Evolutionary conservation across 805 yeast species (phyloP), one percentile per base, ranked within the genome.

Genomic region (Kazachstania taianensis): DNA sequence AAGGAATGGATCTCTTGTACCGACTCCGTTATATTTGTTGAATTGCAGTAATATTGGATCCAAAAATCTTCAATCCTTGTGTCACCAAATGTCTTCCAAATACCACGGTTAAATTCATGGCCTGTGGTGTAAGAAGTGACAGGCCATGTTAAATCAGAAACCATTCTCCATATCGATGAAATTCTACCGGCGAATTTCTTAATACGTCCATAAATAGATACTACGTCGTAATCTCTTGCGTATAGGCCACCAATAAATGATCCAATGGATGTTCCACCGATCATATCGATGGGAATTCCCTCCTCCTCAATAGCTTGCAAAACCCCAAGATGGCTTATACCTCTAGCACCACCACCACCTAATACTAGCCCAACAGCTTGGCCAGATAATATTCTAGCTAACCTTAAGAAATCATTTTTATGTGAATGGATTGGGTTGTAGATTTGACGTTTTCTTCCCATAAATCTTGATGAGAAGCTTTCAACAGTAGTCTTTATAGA

Each of bases 261-360:
- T 0, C 98, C 98, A 36, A 89, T 89, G 0, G 96, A 87, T 0
- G 98, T 89, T 2, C 98, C 98, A 1, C 98, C 98, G 34, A 89
- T 73, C 41, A 87, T 65, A 59, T 89, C 98, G 25, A 92, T 78
- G 0, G 98, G 98, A 10, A 89, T 81, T 0, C 96, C 96, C 37
- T 77, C 75, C 43, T 83, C 94, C 55, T 89, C 97, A 7, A 89
- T 61, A 0, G 96, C 95, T 34, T 76, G 74, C n/a, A 89, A 72
- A 3, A 92, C 79, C 3, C 98, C 98, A 28, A 89, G 67, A 55
- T 89, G 98, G 10, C 95, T 73, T 10, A 89, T 68, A 1, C 98
- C 98, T 46, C 97, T 68, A 0, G 97, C 95, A 29, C 98, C 98
- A 28, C 98, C 98, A 10, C 98, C 98, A 5, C 98, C 98, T 3